A percentile compares a stretch with the other conserved stretches of the same genome.
These are phyloP conservation scores for Hippophae tibetana DNA, from an alignment of 306 rosid genomes.

Conservation along the genomic window DNA sequence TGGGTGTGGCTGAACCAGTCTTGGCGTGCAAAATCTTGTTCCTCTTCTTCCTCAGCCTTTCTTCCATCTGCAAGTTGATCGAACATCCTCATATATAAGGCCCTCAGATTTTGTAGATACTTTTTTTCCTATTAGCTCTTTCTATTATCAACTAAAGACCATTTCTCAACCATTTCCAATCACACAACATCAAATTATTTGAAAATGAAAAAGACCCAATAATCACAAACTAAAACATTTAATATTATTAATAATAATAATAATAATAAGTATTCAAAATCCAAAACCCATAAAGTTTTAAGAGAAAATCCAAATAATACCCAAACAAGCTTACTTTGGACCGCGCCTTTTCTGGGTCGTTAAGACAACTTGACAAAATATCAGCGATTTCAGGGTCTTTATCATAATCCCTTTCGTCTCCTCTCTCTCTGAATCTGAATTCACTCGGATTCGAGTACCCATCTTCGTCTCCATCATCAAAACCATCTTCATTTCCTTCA, in stretches of 20 bases:
- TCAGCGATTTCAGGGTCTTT: conserved; percentile 81
- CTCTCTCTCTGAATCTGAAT: conserved; percentile 32
- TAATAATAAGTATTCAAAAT: not conserved
- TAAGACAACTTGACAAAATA: conserved; percentile 54
- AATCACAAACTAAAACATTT: no score
- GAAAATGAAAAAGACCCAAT: no score
- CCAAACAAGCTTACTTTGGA: conserved; percentile 45
- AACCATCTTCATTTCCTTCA: conserved; percentile 22
- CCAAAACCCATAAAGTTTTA: conserved; percentile 4
- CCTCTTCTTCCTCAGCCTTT: conserved; percentile 77
- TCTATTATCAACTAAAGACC: not conserved
- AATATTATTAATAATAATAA: no score
- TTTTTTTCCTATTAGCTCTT: not conserved
- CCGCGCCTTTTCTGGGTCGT: conserved; percentile 63
- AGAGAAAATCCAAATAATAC: not conserved
- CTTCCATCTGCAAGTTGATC: conserved; percentile 64
- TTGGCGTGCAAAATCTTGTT: conserved; percentile 72
- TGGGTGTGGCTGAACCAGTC: conserved; percentile 63
- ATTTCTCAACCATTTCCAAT: no score
- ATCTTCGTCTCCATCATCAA: conserved; percentile 19
- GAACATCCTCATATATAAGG: not conserved
- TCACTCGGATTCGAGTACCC: conserved; percentile 33
- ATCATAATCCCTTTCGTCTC: conserved; percentile 48
- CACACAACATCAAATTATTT: no score
- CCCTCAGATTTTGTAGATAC: not conserved